Base-by-base conservation (phyloP, 805 yeast genomes). In the Torulaspora franciscae region DNA sequence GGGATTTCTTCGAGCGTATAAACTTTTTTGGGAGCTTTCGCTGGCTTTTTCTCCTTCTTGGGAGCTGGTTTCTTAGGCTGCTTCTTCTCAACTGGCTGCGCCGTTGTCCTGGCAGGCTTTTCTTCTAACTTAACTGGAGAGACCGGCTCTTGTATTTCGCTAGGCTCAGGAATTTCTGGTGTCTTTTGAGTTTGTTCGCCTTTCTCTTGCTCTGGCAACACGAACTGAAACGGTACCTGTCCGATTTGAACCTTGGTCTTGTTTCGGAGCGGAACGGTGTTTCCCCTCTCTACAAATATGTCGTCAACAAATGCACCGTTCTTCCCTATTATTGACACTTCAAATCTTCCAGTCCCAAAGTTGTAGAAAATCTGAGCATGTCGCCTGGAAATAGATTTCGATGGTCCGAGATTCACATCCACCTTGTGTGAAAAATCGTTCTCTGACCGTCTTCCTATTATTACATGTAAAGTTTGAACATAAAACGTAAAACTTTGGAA, bases 251-350 rank as follows among this genome's bases (percentile, higher is more conserved):
- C 81, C 56, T 85, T 84, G 1, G 90, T 80, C 32, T 83, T 85
- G 65, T 91, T 87, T 17, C 72, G 73, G 37, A 93, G 69, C 2
- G 96, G 96, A 7, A 93, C 89, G 0, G 99, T 93, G 29, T 86
- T 81, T 7, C 96, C 97, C 49, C 85, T 79, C 60, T 88, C 96
- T 6, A 93, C 83, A 64, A 91, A 93, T 28, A 72, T 73, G 53
- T 89, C 96, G 64, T 91, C 93, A 3, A 93, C 95, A 71, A 93
- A 93, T 2, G 97, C 97, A 30, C 99, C 99, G 64, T 93, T 93
- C 55, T 96, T 76, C 14, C 99, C 99, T 55, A 90, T 72, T 1
- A 93, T 89, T 7, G 95, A 82, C 36, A 93, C 69, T 65, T 93
- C 99, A 60, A 93, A 93, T 52, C 95, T 69, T 62, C 91, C 98